Conservation (phyloP, 1,284 basidiomycete species). For the Singerocomus rubriflavus region DNA sequence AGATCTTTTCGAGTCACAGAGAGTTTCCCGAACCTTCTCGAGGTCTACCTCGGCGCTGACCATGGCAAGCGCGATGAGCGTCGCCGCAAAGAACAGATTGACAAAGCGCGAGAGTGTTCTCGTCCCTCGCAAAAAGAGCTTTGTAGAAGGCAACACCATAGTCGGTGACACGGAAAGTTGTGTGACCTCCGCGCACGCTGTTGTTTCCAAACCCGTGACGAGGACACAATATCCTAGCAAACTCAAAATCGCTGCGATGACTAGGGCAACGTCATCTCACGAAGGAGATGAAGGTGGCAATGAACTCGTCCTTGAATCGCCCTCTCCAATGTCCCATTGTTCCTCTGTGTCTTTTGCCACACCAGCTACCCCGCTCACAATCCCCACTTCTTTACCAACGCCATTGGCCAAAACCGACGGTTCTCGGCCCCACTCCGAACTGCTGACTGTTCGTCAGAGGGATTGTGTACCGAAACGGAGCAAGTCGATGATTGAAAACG, state of each 20-base stretch:
- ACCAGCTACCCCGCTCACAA: slow-evolving; percentile 37
- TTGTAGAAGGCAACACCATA: slow-evolving; percentile 31
- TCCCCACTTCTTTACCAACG: slow-evolving; percentile 24
- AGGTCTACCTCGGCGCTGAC: slow-evolving; percentile 50
- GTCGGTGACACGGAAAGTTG: slow-evolving; percentile 24
- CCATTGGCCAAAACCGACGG: slow-evolving; percentile 23
- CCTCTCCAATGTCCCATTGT: slow-evolving; percentile 48
- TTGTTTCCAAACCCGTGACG: slow-evolving; percentile 18
- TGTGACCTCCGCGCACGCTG: background rate
- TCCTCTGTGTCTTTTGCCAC: slow-evolving; percentile 43
- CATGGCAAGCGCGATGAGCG: slow-evolving; percentile 49
- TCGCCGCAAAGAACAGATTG: slow-evolving; percentile 55
- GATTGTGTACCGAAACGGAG: slow-evolving; percentile 41
- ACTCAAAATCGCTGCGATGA: slow-evolving; percentile 41
- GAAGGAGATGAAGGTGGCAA: slow-evolving; percentile 23
- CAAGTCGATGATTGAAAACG: slow-evolving; percentile 49
- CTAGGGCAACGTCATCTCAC: slow-evolving; percentile 18
- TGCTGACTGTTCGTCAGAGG: slow-evolving; percentile 23
- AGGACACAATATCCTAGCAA: slow-evolving; percentile 42
- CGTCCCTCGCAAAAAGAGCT: slow-evolving; percentile 51
- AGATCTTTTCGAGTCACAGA: slow-evolving; percentile 58
- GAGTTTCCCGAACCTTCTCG: slow-evolving; percentile 40
- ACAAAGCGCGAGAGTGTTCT: slow-evolving; percentile 66
- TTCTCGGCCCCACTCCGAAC: slow-evolving; percentile 30
- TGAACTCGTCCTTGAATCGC: slow-evolving; percentile 34